Conservation (phyloP, 495 filamentous ascomycete species). For the Pyrenula aspistea region DNA sequence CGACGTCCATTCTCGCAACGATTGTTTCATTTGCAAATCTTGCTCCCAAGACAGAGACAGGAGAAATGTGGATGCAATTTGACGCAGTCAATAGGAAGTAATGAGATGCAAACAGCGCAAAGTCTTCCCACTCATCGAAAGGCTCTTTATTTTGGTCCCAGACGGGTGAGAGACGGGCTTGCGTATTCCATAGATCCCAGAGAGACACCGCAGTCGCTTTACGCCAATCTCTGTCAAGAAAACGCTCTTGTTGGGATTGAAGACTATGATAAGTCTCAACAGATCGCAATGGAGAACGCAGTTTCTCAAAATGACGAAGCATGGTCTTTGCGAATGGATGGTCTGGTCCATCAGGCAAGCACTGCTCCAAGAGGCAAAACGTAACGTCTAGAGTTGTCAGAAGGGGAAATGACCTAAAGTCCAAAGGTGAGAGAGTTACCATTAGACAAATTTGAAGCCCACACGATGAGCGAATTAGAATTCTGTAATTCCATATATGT, state of each 20-base stretch:
- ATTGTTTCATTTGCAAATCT: neutral
- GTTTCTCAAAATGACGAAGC: slow-evolving; percentile 72
- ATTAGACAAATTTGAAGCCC: slow-evolving; percentile 51
- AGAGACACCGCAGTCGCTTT: slow-evolving; percentile 48
- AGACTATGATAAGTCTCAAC: slow-evolving; percentile 59
- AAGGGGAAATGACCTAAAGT: slow-evolving; percentile 55
- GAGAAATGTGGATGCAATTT: neutral
- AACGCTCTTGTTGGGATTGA: slow-evolving; percentile 51
- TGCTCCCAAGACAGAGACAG: no score
- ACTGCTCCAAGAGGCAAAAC: slow-evolving; percentile 90
- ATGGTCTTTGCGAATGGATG: slow-evolving; percentile 85
- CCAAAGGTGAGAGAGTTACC: slow-evolving; percentile 26
- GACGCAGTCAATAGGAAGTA: slow-evolving; percentile 69
- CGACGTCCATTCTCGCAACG: neutral
- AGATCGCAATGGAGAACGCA: slow-evolving; percentile 63
- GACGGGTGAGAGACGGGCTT: slow-evolving; percentile 40
- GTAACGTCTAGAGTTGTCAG: slow-evolving; percentile 14
- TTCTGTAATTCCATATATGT: slow-evolving; percentile 78
- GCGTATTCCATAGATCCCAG: slow-evolving; percentile 68
- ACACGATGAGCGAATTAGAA: slow-evolving; percentile 60
- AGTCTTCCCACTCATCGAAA: slow-evolving; percentile 96
- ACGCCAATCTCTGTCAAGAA: slow-evolving; percentile 52
- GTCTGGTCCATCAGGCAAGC: slow-evolving; percentile 58
- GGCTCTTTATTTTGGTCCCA: slow-evolving; percentile 57
- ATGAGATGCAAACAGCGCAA: slow-evolving; percentile 73